Base-by-base conservation (phyloP, 208 protist genomes). In the Leishmania tropica region DNA sequence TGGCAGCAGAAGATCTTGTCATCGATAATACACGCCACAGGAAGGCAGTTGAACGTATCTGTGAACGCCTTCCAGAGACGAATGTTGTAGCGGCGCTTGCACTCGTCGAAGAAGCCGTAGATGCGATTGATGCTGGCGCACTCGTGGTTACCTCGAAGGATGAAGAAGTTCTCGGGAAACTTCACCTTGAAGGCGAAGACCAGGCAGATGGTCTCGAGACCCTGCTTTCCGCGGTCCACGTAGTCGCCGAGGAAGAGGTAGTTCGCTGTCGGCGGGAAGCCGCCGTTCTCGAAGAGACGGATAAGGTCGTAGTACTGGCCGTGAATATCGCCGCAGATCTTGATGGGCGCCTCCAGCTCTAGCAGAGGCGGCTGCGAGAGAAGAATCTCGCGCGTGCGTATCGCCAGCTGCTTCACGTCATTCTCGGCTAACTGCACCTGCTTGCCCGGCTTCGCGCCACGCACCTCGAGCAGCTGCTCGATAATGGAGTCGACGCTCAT, bases 161-260 rank as follows among this genome's bases (percentile, higher is more conserved):
- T 94, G 90, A 99, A 99, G 85, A 99, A 99, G 89, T 99, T 99
- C 86, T 99, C 98, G 31, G 99, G 99, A 85, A 99, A 99, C 89
- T 99, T 99, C 62, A 99, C 94, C 90, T 99, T 99, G 90, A 99
- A 99, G 31, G 99, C 98, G n/a, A 99, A 95, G 24, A 99, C 93
- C 28, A 99, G 87, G 78, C 96, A 98, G 56, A 99, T 99, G 0
- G 99, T 99, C 88, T 99, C 99, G 10, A 99, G 89, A 3, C 91
- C 95, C 78, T 99, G 99, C 84, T 99, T 99, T 45, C 99, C 99
- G 89, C 99, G 96, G 80, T 99, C 99, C 68, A 99, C 99, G 90
- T 99, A 99, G 86, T 99, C 99, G n/a, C 99, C 99, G 10, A 99
- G 95, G 88, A 99, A 99, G 24, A 99, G 94, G 86, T 99, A 99